Evolutionary conservation across 805 yeast species (phyloP), one percentile per base, ranked within the genome.

Genomic region (Candida tammaniensis): DNA sequence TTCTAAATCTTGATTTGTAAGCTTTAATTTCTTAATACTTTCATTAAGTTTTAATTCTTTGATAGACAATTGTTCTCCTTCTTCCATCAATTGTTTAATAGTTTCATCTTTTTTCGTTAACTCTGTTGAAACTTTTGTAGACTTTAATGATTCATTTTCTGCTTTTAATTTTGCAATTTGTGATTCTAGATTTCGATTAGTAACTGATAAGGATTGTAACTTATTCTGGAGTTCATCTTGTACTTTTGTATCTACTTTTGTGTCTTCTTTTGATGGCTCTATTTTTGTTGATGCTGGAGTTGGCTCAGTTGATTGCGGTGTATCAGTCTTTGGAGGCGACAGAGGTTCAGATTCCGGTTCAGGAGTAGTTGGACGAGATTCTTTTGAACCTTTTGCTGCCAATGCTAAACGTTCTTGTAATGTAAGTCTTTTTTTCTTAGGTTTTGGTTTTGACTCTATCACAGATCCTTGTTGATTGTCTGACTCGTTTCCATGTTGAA

Each of bases 361-460:
- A 5, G 31, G 21, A 6, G 31, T 28, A 8, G 6, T 16, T 12
- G 23, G 5, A 5, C n/a, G 21, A 10, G 31, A 18, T 13, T 17
- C 43, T 36, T 31, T 63, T 20, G 66, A 65, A 10, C 66, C 65
- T 38, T 74, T 70, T 5, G 95, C 87, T 1, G 96, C 96, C 42
- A 79, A 58, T 1, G 93, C 94, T 33, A 89, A 67, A 41, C 97
- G 69, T 49, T 89, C 96, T 49, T 86, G 94, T 46, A 91, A 66
- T 0, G 95, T 80, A 13, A 86, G 61, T 42, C 89, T 68, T 54
- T 82, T 82, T 44, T 68, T 70, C 19, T 68, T 42, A 10, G 42
- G 42, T 16, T 28, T 34, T 18, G 18, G 67, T 61, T 39, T 52
- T 11, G 12, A 7, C n/a, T 28, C 31, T 26, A 11, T 22, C 24